A percentile compares a stretch with the other conserved stretches of the same genome.
Evolutionary conservation across 1,139 yeast genomes (phyloP).

Genomic region (Saccharomyces pastorianus): DNA sequence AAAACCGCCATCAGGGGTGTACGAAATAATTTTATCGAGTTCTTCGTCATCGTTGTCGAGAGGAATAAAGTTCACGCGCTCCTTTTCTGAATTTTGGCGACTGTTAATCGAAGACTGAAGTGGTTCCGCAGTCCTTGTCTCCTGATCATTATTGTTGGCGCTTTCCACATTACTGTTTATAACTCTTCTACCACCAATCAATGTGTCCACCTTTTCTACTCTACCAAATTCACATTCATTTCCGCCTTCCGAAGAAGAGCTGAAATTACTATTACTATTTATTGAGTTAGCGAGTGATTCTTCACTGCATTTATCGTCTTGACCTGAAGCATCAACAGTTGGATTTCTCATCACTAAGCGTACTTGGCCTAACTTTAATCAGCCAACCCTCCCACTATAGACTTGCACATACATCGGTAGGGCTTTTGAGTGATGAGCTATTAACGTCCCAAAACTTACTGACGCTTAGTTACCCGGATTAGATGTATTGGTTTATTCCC

Average conservation of each 20-base stretch:
- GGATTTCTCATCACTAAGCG: no score
- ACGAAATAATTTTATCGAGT: slow-evolving; percentile 8
- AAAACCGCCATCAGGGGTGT: slow-evolving; percentile 4
- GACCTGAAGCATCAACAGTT: no score
- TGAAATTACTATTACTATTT: not conserved
- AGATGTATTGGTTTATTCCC: no score
- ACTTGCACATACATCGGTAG: not conserved
- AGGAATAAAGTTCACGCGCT: not conserved
- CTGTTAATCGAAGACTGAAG: no score
- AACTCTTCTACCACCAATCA: slow-evolving; percentile 3
- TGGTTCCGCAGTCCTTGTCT: no score
- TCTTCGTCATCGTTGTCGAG: slow-evolving; percentile 5
- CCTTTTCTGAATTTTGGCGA: not conserved
- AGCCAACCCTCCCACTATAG: no score
- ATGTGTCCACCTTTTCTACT: not conserved
- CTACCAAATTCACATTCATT: not conserved
- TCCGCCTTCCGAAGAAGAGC: not conserved
- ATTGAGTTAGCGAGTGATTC: not conserved
- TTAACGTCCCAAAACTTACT: not conserved
- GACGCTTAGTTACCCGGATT: not conserved
- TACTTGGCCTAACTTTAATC: no score
- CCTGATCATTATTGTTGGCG: not conserved
- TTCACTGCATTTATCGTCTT: not conserved
- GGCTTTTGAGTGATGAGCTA: not conserved
- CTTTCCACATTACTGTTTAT: not conserved